Conservation (phyloP, 176 grass and related monocot species). For the Tuctoria greenei region DNA sequence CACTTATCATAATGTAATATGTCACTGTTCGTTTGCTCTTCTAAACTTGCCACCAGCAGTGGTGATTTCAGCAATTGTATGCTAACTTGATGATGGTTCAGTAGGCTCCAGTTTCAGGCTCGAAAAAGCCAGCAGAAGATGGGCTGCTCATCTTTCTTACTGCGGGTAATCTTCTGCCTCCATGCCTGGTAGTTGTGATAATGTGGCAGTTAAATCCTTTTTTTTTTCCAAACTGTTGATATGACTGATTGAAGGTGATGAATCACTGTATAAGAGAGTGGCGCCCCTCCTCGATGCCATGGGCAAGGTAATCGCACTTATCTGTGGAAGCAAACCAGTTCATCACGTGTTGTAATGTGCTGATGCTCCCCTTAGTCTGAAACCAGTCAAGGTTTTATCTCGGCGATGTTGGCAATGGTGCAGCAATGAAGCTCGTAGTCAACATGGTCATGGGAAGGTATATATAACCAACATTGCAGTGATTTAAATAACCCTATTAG, state of each 20-base stretch:
- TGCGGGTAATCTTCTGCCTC: conserved; percentile 52
- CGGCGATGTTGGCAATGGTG: conserved; percentile 80
- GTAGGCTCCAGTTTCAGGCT: conserved; percentile 97
- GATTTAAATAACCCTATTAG: not conserved
- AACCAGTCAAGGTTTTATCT: conserved; percentile 83
- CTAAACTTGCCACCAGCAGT: conserved; percentile 8
- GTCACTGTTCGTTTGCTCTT: conserved; percentile 21
- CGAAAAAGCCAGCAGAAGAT: conserved; percentile 94
- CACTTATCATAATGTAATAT: not conserved
- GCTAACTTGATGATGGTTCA: conserved; percentile 41
- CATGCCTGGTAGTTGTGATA: not conserved
- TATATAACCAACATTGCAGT: conserved; percentile 12
- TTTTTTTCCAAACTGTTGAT: conserved; percentile 25
- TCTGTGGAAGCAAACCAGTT: conserved; percentile 2
- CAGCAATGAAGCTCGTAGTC: conserved; percentile 92
- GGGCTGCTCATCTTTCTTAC: conserved; percentile 86
- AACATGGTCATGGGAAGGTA: conserved; percentile 99
- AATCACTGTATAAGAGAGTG: conserved; percentile 61
- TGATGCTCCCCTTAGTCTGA: conserved; percentile 36
- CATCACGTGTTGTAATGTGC: not conserved
- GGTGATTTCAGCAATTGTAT: conserved; percentile 24
- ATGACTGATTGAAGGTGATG: conserved; percentile 60
- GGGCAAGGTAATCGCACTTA: conserved; percentile 62
- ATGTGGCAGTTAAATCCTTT: not conserved
- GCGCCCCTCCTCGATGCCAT: conserved; percentile 81